Evolutionary conservation across 139 green algal species (phyloP), one percentile per base, ranked within the genome.

Genomic region (Desmodesmus armatus): DNA sequence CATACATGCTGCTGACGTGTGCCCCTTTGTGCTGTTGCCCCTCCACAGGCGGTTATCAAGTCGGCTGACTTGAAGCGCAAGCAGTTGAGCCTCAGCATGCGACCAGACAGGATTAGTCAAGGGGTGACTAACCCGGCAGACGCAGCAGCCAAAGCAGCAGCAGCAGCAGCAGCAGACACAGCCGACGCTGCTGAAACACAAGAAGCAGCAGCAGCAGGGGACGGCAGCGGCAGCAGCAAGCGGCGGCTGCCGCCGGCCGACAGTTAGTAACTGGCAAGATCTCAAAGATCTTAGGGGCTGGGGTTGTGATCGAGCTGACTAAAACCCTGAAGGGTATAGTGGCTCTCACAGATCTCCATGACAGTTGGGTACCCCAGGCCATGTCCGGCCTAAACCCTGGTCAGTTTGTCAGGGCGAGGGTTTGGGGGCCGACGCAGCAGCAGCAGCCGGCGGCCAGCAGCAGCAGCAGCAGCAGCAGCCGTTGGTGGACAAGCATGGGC

Each of bases 321-420:
- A 35, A 31, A 0, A 65, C 77, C 6, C 35, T 21, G 19, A 47
- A 37, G 1, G 96, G 93, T 4, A 43, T 88, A 29, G 92, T 96
- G 23, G 76, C 82, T 0, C 41, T 99, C 3, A 96, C 94, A 19
- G 96, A 99, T 81, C 77, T 99, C 0, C 91, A 95, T 55, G 94
- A 98, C 60, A 41, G 0, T 0, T 94, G 82, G 33, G 90, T 96
- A 31, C 31, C 75, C 27, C 92, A 96, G 39, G 93, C 92, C 17
- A 79, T 97, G 60, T 78, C 80, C 21, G 93, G 90, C 21, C 25
- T 98, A 19, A n/a, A 43, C 27, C 65, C 82, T 44, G 93, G 93
- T 3, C 69, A 78, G 37, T 94, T 88, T 69, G 93, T 95, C 62
- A 88, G 85, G 2, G 90, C 67, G 41, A 66, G 82, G 6, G 90